phyloP scores from a whole-genome alignment of 176 grass and related monocot species.

The Rhynchospora breviuscula region DNA sequence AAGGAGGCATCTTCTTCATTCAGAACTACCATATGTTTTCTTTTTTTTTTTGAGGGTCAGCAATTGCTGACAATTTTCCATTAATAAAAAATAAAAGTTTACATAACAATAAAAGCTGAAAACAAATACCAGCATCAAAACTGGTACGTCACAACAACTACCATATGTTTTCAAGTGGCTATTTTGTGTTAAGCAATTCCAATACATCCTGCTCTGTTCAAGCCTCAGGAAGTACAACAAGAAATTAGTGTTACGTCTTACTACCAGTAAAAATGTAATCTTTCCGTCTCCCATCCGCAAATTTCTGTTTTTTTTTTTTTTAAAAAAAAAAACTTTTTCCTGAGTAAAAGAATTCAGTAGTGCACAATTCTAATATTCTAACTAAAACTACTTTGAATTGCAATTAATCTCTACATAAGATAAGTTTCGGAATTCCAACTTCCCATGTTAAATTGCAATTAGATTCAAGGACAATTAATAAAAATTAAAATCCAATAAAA shows the following conservation, averaged over 20 bases:
- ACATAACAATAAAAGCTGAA: too few relatives aligned
- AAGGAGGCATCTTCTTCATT: not conserved
- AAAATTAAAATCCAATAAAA: not conserved
- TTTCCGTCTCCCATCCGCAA: too few relatives aligned
- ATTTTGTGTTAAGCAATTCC: not conserved
- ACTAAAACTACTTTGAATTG: not conserved
- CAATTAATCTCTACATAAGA: not conserved
- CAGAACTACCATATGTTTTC: not conserved
- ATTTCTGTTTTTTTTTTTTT: too few relatives aligned
- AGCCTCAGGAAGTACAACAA: not conserved
- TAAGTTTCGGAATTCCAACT: not conserved
- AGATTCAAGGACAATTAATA: not conserved
- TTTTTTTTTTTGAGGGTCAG: too few relatives aligned
- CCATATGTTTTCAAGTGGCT: not conserved
- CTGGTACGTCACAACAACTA: too few relatives aligned
- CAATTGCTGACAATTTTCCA: too few relatives aligned
- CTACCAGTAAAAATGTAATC: too few relatives aligned
- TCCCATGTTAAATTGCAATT: not conserved
- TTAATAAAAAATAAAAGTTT: too few relatives aligned
- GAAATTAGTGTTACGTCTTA: too few relatives aligned
- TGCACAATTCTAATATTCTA: not conserved
- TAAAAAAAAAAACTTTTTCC: too few relatives aligned
- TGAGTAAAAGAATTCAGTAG: too few relatives aligned
- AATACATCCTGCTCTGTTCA: not conserved
- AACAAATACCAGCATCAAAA: too few relatives aligned